Conservation (phyloP, 1,284 basidiomycete genomes). For the Apiotrichum mycotoxinovorans region DNA sequence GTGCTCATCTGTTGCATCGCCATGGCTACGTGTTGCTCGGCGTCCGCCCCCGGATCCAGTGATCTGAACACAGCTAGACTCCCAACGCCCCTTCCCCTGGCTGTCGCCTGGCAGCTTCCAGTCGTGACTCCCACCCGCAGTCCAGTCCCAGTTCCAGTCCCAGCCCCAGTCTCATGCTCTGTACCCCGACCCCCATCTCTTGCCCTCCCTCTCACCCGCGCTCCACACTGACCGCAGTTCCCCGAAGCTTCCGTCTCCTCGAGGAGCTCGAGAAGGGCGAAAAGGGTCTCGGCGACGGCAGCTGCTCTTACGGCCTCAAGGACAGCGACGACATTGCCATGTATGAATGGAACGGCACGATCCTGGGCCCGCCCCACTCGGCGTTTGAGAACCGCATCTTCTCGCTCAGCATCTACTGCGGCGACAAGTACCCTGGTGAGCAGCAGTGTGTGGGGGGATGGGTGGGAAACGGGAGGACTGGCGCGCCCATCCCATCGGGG, state of each 20-base stretch:
- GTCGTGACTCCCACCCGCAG: too few species aligned
- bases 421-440: conserved; percentile 72
- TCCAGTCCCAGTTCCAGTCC: too few species aligned
- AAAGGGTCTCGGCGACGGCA: conserved; percentile 97
- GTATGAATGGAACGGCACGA: conserved; percentile 98
- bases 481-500: too few species aligned
- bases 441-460: background rate
- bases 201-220: background rate
- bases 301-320: conserved; percentile 90
- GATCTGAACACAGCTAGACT: too few species aligned
- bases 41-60: too few species aligned
- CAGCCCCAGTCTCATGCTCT: too few species aligned
- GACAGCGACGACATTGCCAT: conserved; percentile 92
- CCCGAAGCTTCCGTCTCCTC: conserved; percentile 90
- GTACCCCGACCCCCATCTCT: too few species aligned
- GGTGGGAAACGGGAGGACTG: too few species aligned
- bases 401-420: conserved; percentile 86
- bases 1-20: too few species aligned
- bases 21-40: too few species aligned
- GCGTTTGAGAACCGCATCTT: conserved; percentile 99
- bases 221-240: conserved; percentile 59
- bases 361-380: conserved; percentile 96
- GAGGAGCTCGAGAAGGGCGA: conserved; percentile 99
- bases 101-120: too few species aligned
- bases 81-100: too few species aligned